Evolutionary conservation across 2,329 filamentous ascomycete genomes (phyloP).

Genomic region (Bisporella sp.): DNA sequence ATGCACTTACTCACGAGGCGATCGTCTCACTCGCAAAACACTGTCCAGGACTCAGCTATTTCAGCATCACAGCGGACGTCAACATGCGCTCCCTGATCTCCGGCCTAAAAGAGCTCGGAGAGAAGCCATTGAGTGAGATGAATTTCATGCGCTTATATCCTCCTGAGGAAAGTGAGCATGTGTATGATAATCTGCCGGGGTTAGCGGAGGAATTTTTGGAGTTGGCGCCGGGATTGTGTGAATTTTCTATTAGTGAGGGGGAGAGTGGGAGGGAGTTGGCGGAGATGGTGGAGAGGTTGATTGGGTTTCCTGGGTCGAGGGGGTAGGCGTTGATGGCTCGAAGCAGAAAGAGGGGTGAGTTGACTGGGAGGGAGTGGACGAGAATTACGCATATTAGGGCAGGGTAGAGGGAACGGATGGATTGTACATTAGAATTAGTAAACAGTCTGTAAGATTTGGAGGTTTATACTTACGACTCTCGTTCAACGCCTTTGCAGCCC

Average conservation of each 20-base stretch:
- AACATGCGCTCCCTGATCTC: background rate
- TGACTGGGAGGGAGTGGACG: too few relatives aligned
- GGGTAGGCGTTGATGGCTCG: too few relatives aligned
- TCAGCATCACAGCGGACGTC: background rate
- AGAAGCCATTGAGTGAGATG: background rate
- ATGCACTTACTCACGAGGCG: background rate
- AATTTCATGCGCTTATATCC: background rate
- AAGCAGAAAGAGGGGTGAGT: too few relatives aligned
- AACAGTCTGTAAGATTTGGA: constrained; percentile 4
- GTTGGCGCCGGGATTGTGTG: background rate
- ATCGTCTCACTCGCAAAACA: background rate
- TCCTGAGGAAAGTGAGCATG: background rate
- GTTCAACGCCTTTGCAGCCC: constrained; percentile 31
- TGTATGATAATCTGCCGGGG: background rate
- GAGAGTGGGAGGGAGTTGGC: background rate
- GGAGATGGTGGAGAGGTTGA: background rate
- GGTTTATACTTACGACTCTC: constrained; percentile 27
- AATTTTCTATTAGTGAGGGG: background rate
- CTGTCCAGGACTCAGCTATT: background rate
- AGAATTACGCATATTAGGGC: too few relatives aligned
- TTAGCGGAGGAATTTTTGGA: background rate
- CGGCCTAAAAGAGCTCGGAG: background rate
- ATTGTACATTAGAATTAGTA: too few relatives aligned
- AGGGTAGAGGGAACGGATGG: too few relatives aligned
- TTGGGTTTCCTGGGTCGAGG: background rate